Evolutionary conservation across 768 basidiomycete genomes (phyloP).

Genomic region (Lactifluus rugatus): DNA sequence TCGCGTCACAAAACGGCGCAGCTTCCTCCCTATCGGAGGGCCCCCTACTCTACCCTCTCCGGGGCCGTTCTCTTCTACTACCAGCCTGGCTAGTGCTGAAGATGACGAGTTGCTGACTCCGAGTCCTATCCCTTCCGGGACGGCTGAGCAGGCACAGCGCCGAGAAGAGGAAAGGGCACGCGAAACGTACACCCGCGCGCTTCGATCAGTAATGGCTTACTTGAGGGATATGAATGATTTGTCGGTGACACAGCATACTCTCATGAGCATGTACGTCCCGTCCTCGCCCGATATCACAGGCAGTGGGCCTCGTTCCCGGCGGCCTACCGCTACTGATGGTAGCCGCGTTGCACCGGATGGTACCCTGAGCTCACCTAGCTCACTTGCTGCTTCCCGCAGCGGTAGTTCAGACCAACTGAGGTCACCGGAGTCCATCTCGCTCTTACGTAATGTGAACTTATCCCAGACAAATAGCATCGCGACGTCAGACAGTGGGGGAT

Average conservation of each 20-base stretch:
- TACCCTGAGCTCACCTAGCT: slow-evolving; percentile 36
- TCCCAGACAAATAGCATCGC: slow-evolving; percentile 66
- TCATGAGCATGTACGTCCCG: slow-evolving; percentile 50
- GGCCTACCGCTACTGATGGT: slow-evolving; percentile 57
- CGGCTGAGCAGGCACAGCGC: slow-evolving; percentile 40
- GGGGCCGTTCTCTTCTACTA: slow-evolving; percentile 46
- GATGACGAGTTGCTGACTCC: slow-evolving; percentile 33
- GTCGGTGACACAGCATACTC: slow-evolving; percentile 50
- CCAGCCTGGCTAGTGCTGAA: slow-evolving; percentile 33
- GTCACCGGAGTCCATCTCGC: slow-evolving; percentile 52
- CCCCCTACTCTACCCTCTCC: slow-evolving; percentile 57
- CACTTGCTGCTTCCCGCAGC: slow-evolving; percentile 26
- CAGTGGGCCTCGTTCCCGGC: slow-evolving; percentile 40
- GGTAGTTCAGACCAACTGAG: slow-evolving; percentile 50
- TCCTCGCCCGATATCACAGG: slow-evolving; percentile 34
- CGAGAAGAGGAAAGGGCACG: slow-evolving; percentile 63
- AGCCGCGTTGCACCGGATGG: slow-evolving; percentile 43
- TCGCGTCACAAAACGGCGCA: slow-evolving; percentile 62
- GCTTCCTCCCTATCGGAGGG: slow-evolving; percentile 79
- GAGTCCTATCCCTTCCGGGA: slow-evolving; percentile 34
- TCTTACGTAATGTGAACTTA: slow-evolving; percentile 48
- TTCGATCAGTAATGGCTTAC: slow-evolving; percentile 92
- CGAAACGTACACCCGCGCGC: slow-evolving; percentile 67
- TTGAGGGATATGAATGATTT: slow-evolving; percentile 93
- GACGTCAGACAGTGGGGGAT: slow-evolving; percentile 65